Conservation (phyloP, 2,329 filamentous ascomycete genomes). For the Cadophora sp. region DNA sequence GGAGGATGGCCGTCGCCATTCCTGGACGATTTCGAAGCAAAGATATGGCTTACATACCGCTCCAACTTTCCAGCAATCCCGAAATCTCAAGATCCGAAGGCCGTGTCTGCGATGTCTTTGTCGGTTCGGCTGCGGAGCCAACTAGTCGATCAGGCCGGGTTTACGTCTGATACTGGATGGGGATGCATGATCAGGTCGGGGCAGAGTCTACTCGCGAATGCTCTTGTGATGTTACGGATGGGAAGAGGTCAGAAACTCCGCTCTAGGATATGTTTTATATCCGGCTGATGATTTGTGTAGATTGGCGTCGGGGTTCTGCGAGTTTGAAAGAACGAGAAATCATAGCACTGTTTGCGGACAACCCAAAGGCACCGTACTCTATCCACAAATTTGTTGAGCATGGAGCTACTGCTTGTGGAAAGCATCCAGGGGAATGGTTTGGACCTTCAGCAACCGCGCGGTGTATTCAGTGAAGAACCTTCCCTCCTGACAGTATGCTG, state of each 20-base stretch:
- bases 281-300: slow-evolving; percentile 47
- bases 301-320: slow-evolving; percentile 74
- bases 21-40: slow-evolving; percentile 89
- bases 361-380: slow-evolving; percentile 85
- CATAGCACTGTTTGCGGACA: slow-evolving; percentile 85
- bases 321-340: slow-evolving; percentile 70
- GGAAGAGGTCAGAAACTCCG: slow-evolving; percentile 70
- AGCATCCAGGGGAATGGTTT: slow-evolving; percentile 98
- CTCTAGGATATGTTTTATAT: not conserved
- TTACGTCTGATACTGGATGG: slow-evolving; percentile 95
- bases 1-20: slow-evolving; percentile 83
- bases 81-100: slow-evolving; percentile 76
- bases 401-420: slow-evolving; percentile 85
- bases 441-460: slow-evolving; percentile 94
- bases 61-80: slow-evolving; percentile 85
- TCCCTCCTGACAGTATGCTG: not conserved
- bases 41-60: slow-evolving; percentile 96
- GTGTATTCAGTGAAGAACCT: slow-evolving; percentile 80
- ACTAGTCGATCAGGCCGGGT: slow-evolving; percentile 78
- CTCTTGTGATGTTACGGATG: slow-evolving; percentile 73
- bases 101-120: slow-evolving; percentile 76
- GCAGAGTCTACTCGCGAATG: slow-evolving; percentile 90
- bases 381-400: slow-evolving; percentile 94
- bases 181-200: slow-evolving; percentile 99
- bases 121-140: slow-evolving; percentile 84